Evolutionary conservation across 345 rosid species (phyloP).

Genomic region (Triadica sebifera): DNA sequence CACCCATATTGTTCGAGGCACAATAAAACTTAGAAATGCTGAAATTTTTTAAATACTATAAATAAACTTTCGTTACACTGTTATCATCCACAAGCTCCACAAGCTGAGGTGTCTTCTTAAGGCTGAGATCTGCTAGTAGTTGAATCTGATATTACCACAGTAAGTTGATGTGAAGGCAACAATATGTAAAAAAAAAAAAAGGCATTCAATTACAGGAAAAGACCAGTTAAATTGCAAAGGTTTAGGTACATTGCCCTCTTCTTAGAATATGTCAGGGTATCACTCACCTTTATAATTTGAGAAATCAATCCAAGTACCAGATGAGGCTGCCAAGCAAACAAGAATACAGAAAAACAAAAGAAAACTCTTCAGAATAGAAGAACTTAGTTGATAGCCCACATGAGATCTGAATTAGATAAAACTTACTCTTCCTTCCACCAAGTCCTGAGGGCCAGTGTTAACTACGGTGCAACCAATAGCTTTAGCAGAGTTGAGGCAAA

Average conservation of each 20-base stretch:
- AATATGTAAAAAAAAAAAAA: neutral
- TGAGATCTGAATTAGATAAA: slow-evolving; percentile 21
- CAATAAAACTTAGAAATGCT: neutral
- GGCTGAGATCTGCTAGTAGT: slow-evolving; percentile 79
- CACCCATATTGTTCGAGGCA: neutral
- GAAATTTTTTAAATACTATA: slow-evolving; percentile 8
- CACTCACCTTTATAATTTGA: slow-evolving; percentile 85
- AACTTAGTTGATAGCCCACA: slow-evolving; percentile 10
- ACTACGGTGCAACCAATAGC: slow-evolving; percentile 89
- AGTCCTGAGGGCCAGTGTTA: slow-evolving; percentile 79
- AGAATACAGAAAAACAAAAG: slow-evolving; percentile 12
- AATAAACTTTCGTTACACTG: slow-evolving; percentile 43
- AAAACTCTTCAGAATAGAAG: neutral
- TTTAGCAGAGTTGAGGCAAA: slow-evolving; percentile 89
- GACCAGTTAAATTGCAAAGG: neutral
- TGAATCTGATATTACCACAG: slow-evolving; percentile 57
- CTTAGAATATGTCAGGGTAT: neutral
- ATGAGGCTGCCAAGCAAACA: slow-evolving; percentile 66
- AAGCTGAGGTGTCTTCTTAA: slow-evolving; percentile 95
- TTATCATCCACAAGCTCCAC: slow-evolving; percentile 83
- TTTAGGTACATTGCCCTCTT: neutral
- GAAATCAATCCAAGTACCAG: slow-evolving; percentile 84
- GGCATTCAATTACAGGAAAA: neutral
- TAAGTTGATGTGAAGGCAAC: neutral
- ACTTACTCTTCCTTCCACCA: slow-evolving; percentile 85